Evolutionary conservation across 1,139 yeast species (phyloP).

Genomic region (Chernovozyma aurita): DNA sequence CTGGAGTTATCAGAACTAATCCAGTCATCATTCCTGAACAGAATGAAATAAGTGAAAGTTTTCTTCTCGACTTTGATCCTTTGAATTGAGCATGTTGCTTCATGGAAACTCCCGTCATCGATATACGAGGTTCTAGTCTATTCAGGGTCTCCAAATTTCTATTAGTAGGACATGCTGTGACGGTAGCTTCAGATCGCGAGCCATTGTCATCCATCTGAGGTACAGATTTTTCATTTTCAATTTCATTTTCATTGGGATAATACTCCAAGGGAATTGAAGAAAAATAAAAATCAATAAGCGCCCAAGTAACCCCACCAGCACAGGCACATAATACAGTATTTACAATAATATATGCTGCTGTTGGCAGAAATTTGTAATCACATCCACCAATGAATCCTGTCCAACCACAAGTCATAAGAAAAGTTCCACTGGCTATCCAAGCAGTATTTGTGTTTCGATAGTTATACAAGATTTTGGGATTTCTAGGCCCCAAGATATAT

Average conservation of each 20-base stretch:
- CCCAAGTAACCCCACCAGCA: conserved; percentile 36
- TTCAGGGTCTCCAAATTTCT: neutral
- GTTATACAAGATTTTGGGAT: conserved; percentile 33
- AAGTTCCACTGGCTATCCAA: conserved; percentile 51
- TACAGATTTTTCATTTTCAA: neutral
- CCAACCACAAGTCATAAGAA: conserved; percentile 39
- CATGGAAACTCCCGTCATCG: neutral
- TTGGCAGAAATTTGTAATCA: conserved; percentile 35
- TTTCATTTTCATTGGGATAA: neutral
- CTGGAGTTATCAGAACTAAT: conserved; percentile 43
- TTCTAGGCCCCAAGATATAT: conserved; percentile 52
- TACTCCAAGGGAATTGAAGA: conserved; percentile 28
- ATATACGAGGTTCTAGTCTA: neutral
- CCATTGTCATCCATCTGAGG: neutral
- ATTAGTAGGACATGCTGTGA: neutral
- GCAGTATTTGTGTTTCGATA: conserved; percentile 37
- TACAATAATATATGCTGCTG: conserved; percentile 30
- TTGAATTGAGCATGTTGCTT: conserved; percentile 2
- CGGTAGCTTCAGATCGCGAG: neutral
- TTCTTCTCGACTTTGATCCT: conserved; percentile 16
- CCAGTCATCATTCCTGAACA: conserved; percentile 43
- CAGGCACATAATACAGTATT: conserved; percentile 34
- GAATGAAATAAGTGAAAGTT: conserved; percentile 37
- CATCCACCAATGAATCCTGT: conserved; percentile 44
- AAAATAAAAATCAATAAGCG: conserved; percentile 35